These are phyloP conservation scores for sorghum (Sorghum bicolor) DNA, from an alignment of 176 grass and related monocot species.

Conservation along the genomic window Sorghum_bicolor_NCBIv3 NC_012879.2:54939501-54940000, in stretches of 20 bases:
- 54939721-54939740: neutral
- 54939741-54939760: neutral
- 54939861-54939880: neutral
- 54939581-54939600: neutral
- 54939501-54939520: slow-evolving; percentile 13
- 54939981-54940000: slow-evolving; percentile 10
- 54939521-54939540: neutral
- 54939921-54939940: slow-evolving; percentile 4
- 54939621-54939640: neutral
- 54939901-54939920: neutral
- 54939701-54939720: neutral
- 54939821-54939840: neutral
- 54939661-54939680: neutral
- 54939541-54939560: neutral
- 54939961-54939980: neutral
- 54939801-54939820: neutral
- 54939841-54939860: neutral
- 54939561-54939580: neutral
- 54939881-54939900: neutral
- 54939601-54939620: neutral
- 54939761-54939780: neutral
- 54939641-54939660: neutral
- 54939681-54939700: neutral
- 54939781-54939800: neutral
- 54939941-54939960: neutral